phyloP scores from a whole-genome alignment of 495 filamentous ascomycete genomes.

The Penicillium tannophilum region DNA sequence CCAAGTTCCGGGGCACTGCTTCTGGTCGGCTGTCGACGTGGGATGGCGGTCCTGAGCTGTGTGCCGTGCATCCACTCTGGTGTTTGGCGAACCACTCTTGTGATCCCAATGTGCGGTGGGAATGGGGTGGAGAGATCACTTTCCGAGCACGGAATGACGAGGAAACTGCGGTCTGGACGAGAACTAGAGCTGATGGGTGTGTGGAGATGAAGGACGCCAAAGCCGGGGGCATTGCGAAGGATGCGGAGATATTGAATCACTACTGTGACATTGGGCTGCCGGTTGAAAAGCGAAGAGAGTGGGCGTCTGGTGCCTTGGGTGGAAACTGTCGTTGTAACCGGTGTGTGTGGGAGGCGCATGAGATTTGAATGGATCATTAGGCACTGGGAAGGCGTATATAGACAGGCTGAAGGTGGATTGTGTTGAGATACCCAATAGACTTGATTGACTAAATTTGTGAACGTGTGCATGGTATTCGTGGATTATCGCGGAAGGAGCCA shows the following conservation, averaged over 20 bases:
- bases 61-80: slow-evolving; percentile 76
- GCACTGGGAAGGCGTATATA: background rate
- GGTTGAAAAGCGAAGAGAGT: slow-evolving; percentile 81
- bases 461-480: background rate
- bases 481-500: background rate
- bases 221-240: slow-evolving; percentile 63
- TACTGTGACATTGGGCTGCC: slow-evolving; percentile 86
- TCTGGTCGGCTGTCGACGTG: slow-evolving; percentile 73
- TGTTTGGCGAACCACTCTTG: slow-evolving; percentile 91
- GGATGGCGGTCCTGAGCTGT: slow-evolving; percentile 77
- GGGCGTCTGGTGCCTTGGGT: slow-evolving; percentile 82
- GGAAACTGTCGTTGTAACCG: slow-evolving; percentile 82
- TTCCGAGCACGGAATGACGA: slow-evolving; percentile 52
- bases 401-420: background rate
- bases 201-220: slow-evolving; percentile 21
- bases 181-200: slow-evolving; percentile 22
- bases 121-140: slow-evolving; percentile 84
- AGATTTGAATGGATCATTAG: slow-evolving; percentile 9
- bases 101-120: slow-evolving; percentile 91
- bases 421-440: slow-evolving; percentile 11
- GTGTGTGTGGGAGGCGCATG: slow-evolving; percentile 62
- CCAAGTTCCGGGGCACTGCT: slow-evolving; percentile 91
- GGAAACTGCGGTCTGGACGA: slow-evolving; percentile 51
- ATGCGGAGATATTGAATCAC: slow-evolving; percentile 86
- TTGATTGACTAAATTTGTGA: background rate